phyloP scores from a whole-genome alignment of 768 basidiomycete genomes.

The Trametes maxima region DNA sequence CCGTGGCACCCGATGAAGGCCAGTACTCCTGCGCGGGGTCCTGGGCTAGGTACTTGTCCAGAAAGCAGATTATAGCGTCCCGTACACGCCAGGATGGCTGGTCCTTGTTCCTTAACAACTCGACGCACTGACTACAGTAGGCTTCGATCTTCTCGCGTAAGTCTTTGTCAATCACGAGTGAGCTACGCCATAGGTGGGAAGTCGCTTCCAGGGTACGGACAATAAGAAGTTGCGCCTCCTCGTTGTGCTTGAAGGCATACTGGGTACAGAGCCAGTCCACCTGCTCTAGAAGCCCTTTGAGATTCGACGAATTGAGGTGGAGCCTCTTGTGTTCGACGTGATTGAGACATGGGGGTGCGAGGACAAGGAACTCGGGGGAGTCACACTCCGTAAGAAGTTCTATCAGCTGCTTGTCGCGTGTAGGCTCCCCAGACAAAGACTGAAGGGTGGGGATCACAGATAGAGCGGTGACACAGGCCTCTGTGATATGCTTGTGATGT shows the following conservation, averaged over 20 bases:
- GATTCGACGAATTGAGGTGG: conserved; percentile 49
- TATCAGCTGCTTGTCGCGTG: conserved; percentile 62
- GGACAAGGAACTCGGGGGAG: conserved; percentile 57
- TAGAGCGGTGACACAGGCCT: conserved; percentile 61
- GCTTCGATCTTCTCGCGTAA: conserved; percentile 46
- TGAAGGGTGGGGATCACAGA: conserved; percentile 65
- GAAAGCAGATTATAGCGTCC: conserved; percentile 62
- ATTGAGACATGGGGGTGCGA: conserved; percentile 58
- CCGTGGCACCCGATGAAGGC: conserved; percentile 17
- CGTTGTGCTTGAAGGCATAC: conserved; percentile 59
- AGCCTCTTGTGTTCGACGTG: conserved; percentile 59
- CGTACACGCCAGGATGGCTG: conserved; percentile 69
- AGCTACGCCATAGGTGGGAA: conserved; percentile 56
- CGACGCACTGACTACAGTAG: conserved; percentile 34
- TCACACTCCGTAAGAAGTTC: conserved; percentile 52
- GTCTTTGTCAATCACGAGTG: conserved; percentile 24
- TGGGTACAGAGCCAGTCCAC: conserved; percentile 52
- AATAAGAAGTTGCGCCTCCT: conserved; percentile 52
- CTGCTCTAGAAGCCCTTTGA: conserved; percentile 56
- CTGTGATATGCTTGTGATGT: conserved; percentile 39
- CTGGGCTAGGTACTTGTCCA: conserved; percentile 61
- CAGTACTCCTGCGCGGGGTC: conserved; percentile 64
- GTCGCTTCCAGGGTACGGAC: conserved; percentile 70
- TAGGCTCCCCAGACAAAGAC: conserved; percentile 56
- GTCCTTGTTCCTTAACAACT: conserved; percentile 41